Evolutionary conservation across 192 early-diverging fungal species (phyloP), one percentile per base, ranked within the genome.

Genomic region (Tieghemiomyces parasiticus): DNA sequence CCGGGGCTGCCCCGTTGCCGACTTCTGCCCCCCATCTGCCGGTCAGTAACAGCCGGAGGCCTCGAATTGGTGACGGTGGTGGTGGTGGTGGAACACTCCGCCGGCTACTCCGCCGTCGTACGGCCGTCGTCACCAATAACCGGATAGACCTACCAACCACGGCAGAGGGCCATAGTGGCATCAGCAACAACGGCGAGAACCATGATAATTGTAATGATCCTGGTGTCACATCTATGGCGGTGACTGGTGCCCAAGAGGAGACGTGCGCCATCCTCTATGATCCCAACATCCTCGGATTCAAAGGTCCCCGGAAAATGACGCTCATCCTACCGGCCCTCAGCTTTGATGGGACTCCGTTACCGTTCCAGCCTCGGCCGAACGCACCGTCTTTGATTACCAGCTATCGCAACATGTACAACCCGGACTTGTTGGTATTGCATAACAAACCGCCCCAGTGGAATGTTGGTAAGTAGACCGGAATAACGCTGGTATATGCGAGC

Each of bases 391-490:
- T 45, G n/a, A 42, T 51, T 24, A 26, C 2, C 26, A 35, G 1
- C 22, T 22, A 26, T 19, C 28, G 22, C 25, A 29, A 0, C 4
- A 13, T 3, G 28, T 3, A 28, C 22, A 61, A 24, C 60, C 67
- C 44, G 45, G 45, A 9, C 59, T 71, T 93, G n/a, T 62, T 94
- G 22, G 74, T 78, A 0, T 67, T 96, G 30, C 80, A 88, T 63
- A 98, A 95, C 74, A 95, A 92, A 65, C 76, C 78, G 32, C 95
- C 95, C 0, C 90, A 93, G 61, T 98, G 92, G 92, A 91, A 88
- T 65, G 82, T 84, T 61, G 88, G 85, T 84, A 73, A 42, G 38
- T 42, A n/a, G n/a, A n/a, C n/a, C n/a, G n/a, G n/a, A n/a, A n/a
- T 42, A 46, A 46, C n/a, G 26, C 2, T 24, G 10, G 34, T 47